These are phyloP conservation scores for Oligophagozyma castellii DNA, from an alignment of 1,139 yeast genomes.

Conservation along the genomic window DNA sequence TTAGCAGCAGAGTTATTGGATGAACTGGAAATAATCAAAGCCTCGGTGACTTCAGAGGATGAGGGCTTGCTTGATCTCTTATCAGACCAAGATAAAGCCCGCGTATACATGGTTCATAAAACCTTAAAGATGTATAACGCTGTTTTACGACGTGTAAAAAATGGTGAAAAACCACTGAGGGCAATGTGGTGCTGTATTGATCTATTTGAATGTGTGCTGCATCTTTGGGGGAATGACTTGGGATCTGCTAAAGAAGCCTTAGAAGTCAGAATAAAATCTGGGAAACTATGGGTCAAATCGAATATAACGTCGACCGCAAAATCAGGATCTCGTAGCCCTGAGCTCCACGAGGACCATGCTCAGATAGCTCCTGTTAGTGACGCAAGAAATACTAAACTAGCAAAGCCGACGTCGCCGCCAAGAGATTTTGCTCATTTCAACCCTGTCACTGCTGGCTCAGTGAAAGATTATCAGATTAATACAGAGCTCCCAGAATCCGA, in stretches of 20 bases:
- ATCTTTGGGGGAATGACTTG: conserved; percentile 14
- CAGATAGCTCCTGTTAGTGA: too few relatives aligned
- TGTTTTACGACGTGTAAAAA: conserved; percentile 14
- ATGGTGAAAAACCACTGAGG: conserved; percentile 12
- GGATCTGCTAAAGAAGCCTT: conserved; percentile 6
- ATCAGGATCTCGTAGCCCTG: too few relatives aligned
- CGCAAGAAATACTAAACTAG: too few relatives aligned
- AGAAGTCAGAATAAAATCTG: conserved; percentile 16
- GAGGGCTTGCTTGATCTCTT: conserved; percentile 8
- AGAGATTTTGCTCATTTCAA: too few relatives aligned
- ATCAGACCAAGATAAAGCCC: conserved; percentile 19
- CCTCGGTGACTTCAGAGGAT: conserved; percentile 6
- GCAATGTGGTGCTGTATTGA: conserved; percentile 24
- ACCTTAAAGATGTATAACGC: conserved; percentile 20
- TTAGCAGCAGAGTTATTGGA: conserved; percentile 16
- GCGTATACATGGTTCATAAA: conserved; percentile 16
- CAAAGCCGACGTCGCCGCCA: too few relatives aligned
- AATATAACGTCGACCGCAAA: too few relatives aligned
- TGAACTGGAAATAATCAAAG: conserved; percentile 17
- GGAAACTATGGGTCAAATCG: conserved; percentile 14
- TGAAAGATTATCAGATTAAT: too few relatives aligned
- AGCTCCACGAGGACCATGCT: too few relatives aligned
- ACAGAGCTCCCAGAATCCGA: too few relatives aligned
- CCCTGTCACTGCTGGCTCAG: too few relatives aligned
- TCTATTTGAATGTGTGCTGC: conserved; percentile 14